Base-by-base conservation (phyloP, 345 rosid genomes). In the Syzygium jambos region DNA sequence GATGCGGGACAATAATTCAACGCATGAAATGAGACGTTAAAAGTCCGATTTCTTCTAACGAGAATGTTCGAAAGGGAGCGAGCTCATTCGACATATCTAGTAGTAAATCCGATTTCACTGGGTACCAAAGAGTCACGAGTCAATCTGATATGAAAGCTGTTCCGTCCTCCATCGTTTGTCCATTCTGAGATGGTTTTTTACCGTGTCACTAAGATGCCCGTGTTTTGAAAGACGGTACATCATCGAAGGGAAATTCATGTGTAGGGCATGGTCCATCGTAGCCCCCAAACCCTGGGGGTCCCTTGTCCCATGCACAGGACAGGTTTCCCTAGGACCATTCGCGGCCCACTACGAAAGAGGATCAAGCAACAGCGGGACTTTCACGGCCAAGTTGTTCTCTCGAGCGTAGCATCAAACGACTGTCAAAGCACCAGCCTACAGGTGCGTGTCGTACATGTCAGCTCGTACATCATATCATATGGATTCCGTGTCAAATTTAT, bases 1-100 rank as follows among this genome's bases (percentile, higher is more conserved):
- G 22, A 65, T 30, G 5, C 0, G 1, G 0, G 1, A 30, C 2
- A 65, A 29, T 15, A 7, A 29, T 7, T 65, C 1, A 16, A 29
- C 11, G 2, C 7, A 63, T 6, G 14, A 29, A 29, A 1, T 6
- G 4, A 61, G 73, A 15, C 21, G 25, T 57, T 5, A 57, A 0
- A 11, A 25, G 3, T 57, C 0, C 2, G 0, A 25, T 57, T 57
- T 57, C 3, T 57, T 11, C 25, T 11, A 25, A 2, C 14, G 0
- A 2, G 4, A 57, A 25, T 57, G 43, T 57, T 57, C 0, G 22
- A 17, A 34, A 68, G 46, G 43, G 11, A 16, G 78, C 78, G 16
- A 65, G 41, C 41, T 15, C 78, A 9, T 15, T 29, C 11, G 2
- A 15, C 23, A 0, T 30, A 9, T 9, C 78, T 34, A 9, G 12